Percentiles rank a stretch among this genome's conserved stretches.
These are phyloP conservation scores for Erysiphe pulchra DNA, from an alignment of 2,329 filamentous ascomycete genomes.

Conservation along the genomic window DNA sequence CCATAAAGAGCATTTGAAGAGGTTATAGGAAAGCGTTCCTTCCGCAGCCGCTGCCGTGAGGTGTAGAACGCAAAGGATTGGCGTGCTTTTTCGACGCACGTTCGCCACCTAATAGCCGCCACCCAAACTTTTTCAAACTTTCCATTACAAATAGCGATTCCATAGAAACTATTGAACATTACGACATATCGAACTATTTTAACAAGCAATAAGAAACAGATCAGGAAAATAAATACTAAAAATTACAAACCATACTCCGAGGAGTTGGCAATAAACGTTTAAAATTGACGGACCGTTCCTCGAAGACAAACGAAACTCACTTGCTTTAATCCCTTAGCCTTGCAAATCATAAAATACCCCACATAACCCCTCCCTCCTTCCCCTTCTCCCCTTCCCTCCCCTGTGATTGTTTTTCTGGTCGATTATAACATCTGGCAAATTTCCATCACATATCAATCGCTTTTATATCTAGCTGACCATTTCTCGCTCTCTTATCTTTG, in stretches of 20 bases:
- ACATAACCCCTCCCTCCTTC: too few species aligned
- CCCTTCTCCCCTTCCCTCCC: too few species aligned
- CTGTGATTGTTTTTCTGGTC: neutral
- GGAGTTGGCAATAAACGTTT: neutral
- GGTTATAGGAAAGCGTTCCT: neutral
- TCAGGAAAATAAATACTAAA: neutral
- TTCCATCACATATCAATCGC: neutral
- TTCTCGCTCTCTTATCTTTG: neutral
- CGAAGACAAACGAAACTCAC: neutral
- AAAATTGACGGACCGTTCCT: neutral
- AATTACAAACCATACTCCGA: neutral
- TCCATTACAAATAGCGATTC: neutral
- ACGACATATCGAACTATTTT: neutral
- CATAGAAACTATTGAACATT: neutral
- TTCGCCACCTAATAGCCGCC: neutral
- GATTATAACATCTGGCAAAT: neutral
- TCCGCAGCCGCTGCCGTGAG: neutral
- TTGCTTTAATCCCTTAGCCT: neutral
- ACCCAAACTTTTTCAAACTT: neutral
- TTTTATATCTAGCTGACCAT: neutral
- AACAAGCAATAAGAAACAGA: neutral
- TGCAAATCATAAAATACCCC: neutral
- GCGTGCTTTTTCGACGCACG: neutral
- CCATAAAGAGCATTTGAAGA: neutral
- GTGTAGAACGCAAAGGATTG: neutral